Conservation (phyloP, 768 basidiomycete genomes). For the Mycena rebaudengoi region DNA sequence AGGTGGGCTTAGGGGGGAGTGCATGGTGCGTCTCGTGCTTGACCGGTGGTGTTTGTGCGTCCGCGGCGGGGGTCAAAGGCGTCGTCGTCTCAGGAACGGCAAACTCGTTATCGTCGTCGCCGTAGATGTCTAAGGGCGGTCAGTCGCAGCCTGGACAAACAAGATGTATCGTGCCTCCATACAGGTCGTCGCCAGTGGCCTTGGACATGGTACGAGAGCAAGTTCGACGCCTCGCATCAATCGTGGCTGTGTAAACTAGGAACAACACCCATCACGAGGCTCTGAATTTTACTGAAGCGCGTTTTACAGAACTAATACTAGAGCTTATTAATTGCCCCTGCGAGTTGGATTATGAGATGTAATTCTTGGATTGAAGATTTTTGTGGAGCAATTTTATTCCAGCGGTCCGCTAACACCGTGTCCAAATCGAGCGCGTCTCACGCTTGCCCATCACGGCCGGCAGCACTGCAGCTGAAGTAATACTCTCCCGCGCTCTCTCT, state of each 20-base stretch:
- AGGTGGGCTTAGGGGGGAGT: slow-evolving; percentile 23
- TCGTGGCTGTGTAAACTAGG: slow-evolving; percentile 16
- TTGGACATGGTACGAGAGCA: slow-evolving; percentile 25
- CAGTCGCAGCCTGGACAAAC: background rate
- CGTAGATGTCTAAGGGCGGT: slow-evolving; percentile 57
- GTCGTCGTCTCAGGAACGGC: slow-evolving; percentile 41
- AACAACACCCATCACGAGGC: too few relatives aligned
- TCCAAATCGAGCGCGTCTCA: too few relatives aligned
- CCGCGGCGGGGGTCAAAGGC: slow-evolving; percentile 18
- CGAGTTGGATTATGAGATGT: too few relatives aligned
- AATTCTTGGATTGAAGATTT: too few relatives aligned
- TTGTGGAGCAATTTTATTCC: too few relatives aligned
- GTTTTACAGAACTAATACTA: too few relatives aligned
- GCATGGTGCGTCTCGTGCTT: slow-evolving; percentile 23
- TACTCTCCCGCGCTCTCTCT: too few relatives aligned
- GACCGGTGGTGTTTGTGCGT: slow-evolving; percentile 29
- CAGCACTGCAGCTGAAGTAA: too few relatives aligned
- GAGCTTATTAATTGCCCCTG: too few relatives aligned
- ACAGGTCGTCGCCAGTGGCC: slow-evolving; percentile 41
- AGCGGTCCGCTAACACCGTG: too few relatives aligned
- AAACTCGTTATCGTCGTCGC: slow-evolving; percentile 58
- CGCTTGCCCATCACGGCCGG: too few relatives aligned
- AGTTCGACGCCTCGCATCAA: background rate
- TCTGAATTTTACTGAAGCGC: too few relatives aligned
- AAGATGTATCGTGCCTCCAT: slow-evolving; percentile 50